These are phyloP conservation scores for Raffaelea albimanens DNA, from an alignment of 2,329 filamentous ascomycete genomes.

Conservation along the genomic window DNA sequence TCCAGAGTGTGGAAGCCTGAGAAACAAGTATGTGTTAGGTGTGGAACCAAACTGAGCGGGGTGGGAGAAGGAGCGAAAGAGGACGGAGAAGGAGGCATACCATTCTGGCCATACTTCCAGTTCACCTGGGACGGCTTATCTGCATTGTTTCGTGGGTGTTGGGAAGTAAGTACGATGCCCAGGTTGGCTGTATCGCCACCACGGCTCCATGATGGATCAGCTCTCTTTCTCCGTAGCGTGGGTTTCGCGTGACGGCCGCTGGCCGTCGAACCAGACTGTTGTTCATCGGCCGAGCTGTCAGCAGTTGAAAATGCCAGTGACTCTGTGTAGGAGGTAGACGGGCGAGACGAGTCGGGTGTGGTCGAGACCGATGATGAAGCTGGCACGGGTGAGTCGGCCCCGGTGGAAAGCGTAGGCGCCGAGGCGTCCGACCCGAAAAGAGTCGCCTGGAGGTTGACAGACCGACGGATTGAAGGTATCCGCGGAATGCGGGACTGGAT, in stretches of 20 bases:
- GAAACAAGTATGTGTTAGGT: background rate
- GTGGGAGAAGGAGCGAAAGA: background rate
- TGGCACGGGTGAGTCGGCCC: background rate
- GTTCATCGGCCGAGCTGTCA: background rate
- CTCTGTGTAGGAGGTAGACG: slow-evolving; percentile 3
- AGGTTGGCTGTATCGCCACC: slow-evolving; percentile 3
- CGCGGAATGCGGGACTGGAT: slow-evolving; percentile 14
- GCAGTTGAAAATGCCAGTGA: background rate
- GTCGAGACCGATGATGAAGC: background rate
- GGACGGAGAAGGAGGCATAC: slow-evolving; percentile 4
- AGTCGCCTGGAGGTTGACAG: slow-evolving; percentile 6
- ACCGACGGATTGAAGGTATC: slow-evolving; percentile 10
- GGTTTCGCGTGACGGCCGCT: background rate
- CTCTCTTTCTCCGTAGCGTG: background rate
- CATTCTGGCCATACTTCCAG: slow-evolving; percentile 14
- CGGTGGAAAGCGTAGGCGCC: background rate
- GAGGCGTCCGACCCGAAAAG: slow-evolving; percentile 7
- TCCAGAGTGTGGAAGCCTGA: slow-evolving; percentile 12
- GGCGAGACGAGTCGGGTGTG: slow-evolving; percentile 3
- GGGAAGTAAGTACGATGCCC: slow-evolving; percentile 5
- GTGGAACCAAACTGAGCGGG: too few species aligned
- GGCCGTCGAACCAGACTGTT: background rate
- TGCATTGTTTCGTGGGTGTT: background rate
- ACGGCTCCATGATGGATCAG: background rate
- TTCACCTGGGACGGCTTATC: slow-evolving; percentile 7